These are phyloP conservation scores for Yamadazyma atmosphaerica DNA, from an alignment of 1,139 yeast species.

Conservation along the genomic window DNA sequence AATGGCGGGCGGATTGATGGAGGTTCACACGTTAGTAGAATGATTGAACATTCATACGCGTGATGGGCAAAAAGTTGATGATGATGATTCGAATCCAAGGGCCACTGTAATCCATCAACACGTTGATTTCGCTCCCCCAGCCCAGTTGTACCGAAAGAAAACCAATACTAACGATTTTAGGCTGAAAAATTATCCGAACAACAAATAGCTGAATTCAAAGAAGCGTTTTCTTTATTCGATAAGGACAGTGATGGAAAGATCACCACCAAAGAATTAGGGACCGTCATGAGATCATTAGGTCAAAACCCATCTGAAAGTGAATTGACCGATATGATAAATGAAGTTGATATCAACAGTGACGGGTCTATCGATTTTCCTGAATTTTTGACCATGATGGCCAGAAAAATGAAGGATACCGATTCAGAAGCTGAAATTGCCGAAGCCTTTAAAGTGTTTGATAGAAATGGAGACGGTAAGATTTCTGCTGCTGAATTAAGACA, in stretches of 20 bases:
- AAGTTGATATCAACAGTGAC: slow-evolving; percentile 93
- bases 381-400: slow-evolving; percentile 82
- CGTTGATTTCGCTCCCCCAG: no score
- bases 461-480: slow-evolving; percentile 95
- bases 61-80: no score
- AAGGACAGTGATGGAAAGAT: slow-evolving; percentile 95
- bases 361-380: slow-evolving; percentile 93
- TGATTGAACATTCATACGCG: no score
- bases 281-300: slow-evolving; percentile 97
- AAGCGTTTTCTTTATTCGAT: slow-evolving; percentile 95
- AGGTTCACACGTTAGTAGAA: no score
- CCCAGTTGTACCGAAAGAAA: no score
- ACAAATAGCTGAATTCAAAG: slow-evolving; percentile 95
- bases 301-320: slow-evolving; percentile 97
- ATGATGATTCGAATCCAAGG: no score
- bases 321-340: slow-evolving; percentile 93
- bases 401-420: slow-evolving; percentile 95
- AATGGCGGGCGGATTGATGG: no score
- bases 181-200: slow-evolving; percentile 91
- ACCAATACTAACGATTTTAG: slow-evolving; percentile 25
- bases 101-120: no score
- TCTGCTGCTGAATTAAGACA: slow-evolving; percentile 95
- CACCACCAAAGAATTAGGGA: slow-evolving; percentile 93
- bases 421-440: slow-evolving; percentile 96
- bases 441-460: slow-evolving; percentile 92